Base-by-base conservation (phyloP, 306 rosid species). In the Inga laurina region DNA sequence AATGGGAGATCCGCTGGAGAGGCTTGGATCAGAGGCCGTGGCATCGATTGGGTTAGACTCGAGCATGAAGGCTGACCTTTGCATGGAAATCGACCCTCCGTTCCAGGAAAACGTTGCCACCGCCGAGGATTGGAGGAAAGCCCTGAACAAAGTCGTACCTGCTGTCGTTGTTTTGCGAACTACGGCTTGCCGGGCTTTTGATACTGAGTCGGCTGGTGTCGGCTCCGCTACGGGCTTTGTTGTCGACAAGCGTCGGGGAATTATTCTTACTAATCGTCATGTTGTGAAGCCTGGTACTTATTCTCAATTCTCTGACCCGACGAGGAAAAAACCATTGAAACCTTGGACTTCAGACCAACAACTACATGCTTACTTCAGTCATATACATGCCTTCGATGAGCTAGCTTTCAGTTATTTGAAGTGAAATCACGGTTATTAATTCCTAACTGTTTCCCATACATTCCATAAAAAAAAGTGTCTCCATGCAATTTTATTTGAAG, bases 221-320 rank as follows among this genome's bases (percentile, higher is more conserved):
- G 88, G 98, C 86, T 93, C 87, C 70, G 98, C 99, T 22, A 95
- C 99, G 8, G 99, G 98, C 22, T 95, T 95, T 75, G 90, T 95
- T 54, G 90, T 95, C n/a, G 99, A 95, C 61, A 95, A 95, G 84
- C 89, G 89, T 85, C 97, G 97, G 22, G 99, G 99, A 54, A 93
- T 95, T 56, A 93, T 95, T 75, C 97, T 95, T 83, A 95, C 99
- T 74, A 95, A 95, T 85, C 97, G 99, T 18, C 99, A 95, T 72
- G 99, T 95, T 24, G 98, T 93, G 75, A 95, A 95, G 92, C 92
- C 99, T 32, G 99, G 99, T 95, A 80, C 64, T 43, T 74, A 34
- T 46, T 19, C 27, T 73, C 74, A 14, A 24, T 46, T 72, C 37
- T 8, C 15, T 43, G 59, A 3, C 45, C 37, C 19, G 30, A 41